Base-by-base conservation (phyloP, 2,329 filamentous ascomycete species). In the Akanthomyces muscarius region DNA sequence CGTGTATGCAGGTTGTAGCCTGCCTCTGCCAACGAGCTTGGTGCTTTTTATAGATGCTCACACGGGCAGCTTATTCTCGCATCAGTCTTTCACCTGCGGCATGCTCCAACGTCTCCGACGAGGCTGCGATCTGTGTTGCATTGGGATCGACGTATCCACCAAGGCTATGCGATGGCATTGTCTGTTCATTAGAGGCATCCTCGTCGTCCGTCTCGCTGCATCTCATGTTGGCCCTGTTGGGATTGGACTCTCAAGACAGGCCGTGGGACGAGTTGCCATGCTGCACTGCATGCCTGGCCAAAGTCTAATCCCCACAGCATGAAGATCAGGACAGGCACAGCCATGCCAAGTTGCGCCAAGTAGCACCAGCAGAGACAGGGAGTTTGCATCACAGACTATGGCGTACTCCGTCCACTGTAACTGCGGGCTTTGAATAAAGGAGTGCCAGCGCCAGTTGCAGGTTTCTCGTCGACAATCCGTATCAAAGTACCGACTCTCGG, bases 241-340 rank as follows among this genome's bases (percentile, higher is more conserved):
- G 18, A 13, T 25, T 18, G 6, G 21, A n/a, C 23, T 13, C 14
- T 7, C 47, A 25, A 18, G n/a, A 51, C 50, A 10, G 23, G 28
- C 30, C 28, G 30, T 50, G 8, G 21, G 47, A 51, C 47, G 47
- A 51, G 47, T 51, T 36, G 50, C 50, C 6, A 16, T 18, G 50
- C 25, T 30, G 28, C 38, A 44, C 33, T 36, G 10, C 33, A 36
- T 36, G 33, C 33, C 28, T 42, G 21, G 21, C 16, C 38, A 44
- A 30, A 56, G 53, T 44, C 21, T 56, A 56, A 44, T 44, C 53
- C 53, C 53, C 53, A 56, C 53, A 55, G n/a, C 21, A 44, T 18
- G 53, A 56, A 36, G 30, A 52, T 52, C 50, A 33, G 50, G 53
- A 55, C 52, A 55, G 52, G 38, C 44, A 50, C 33, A 50, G 21